These are phyloP conservation scores for Cercospora sojina DNA, from an alignment of 2,329 filamentous ascomycete species.

Conservation along the genomic window DNA sequence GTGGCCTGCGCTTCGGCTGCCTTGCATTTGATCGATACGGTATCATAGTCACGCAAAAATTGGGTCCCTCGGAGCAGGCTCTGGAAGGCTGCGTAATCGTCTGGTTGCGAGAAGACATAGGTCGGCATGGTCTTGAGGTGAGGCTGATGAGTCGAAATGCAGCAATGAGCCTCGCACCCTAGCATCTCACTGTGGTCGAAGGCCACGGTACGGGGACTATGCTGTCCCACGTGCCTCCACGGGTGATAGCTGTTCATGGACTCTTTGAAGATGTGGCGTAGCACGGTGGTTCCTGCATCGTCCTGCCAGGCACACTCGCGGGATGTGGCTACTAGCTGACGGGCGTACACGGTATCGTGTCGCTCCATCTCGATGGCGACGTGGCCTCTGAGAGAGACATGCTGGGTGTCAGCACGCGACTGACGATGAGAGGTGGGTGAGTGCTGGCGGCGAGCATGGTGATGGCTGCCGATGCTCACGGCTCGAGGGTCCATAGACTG, in stretches of 20 bases:
- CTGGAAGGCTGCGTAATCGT: background rate
- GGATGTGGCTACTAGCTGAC: background rate
- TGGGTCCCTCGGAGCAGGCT: background rate
- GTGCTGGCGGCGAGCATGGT: background rate
- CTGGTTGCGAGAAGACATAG: background rate
- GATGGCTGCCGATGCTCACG: background rate
- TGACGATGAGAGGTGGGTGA: background rate
- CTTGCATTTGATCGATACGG: background rate
- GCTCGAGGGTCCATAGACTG: background rate
- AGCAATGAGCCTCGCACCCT: background rate
- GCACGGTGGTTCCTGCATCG: background rate
- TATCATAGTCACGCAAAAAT: background rate
- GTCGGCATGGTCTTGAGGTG: background rate
- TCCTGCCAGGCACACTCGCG: background rate
- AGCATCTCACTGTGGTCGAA: background rate
- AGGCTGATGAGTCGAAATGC: background rate
- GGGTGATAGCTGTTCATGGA: background rate
- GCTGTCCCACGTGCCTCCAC: constrained; percentile 1
- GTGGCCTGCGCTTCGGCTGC: background rate
- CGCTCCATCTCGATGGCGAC: constrained; percentile 1
- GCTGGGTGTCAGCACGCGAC: background rate
- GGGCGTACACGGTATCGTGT: background rate
- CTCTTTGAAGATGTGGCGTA: background rate
- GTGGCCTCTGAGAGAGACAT: background rate
- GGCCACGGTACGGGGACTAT: background rate